Percentiles rank a stretch among this genome's conserved stretches.
Evolutionary conservation across 139 green algal genomes (phyloP).

Genomic region (Chlamydomonas incerta): DNA sequence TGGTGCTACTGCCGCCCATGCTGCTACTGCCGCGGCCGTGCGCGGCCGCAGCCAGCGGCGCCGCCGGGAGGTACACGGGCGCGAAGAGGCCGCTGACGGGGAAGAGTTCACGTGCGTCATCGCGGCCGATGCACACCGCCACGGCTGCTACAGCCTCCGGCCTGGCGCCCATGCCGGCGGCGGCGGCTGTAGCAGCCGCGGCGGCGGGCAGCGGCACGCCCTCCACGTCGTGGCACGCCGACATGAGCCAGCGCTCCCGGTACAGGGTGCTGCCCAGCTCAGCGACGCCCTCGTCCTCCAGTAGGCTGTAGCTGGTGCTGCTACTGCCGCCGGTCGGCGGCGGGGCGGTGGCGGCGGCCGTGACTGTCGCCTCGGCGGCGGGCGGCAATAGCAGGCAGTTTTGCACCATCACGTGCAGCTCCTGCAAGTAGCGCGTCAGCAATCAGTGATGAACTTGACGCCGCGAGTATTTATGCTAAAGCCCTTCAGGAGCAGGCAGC

Average conservation of each 20-base stretch:
- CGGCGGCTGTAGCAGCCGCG: background rate
- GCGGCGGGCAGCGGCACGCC: slow-evolving; percentile 17
- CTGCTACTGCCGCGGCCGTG: background rate
- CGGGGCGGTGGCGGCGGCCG: background rate
- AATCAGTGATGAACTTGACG: background rate
- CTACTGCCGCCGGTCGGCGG: background rate
- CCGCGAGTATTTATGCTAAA: background rate
- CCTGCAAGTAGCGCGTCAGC: background rate
- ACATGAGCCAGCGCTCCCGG: slow-evolving; percentile 34
- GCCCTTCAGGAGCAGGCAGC: no score
- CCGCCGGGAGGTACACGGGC: background rate
- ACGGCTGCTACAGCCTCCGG: slow-evolving; percentile 26
- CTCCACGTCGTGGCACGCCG: slow-evolving; percentile 15
- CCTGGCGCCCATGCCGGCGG: background rate
- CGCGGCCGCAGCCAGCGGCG: background rate
- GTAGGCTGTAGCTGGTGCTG: background rate
- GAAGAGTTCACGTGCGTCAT: slow-evolving; percentile 9
- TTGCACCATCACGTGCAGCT: slow-evolving; percentile 30
- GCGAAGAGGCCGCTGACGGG: slow-evolving; percentile 8
- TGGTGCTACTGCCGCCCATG: background rate
- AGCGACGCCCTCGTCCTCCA: background rate
- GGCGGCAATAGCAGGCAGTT: slow-evolving; percentile 15
- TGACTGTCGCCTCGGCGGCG: background rate
- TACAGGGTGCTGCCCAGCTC: slow-evolving; percentile 12
- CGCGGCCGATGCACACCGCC: slow-evolving; percentile 26